Percentiles rank a stretch among this genome's conserved stretches.
Evolutionary conservation across 495 filamentous ascomycete genomes (phyloP).

Genomic region (Chaetomium fimeti): DNA sequence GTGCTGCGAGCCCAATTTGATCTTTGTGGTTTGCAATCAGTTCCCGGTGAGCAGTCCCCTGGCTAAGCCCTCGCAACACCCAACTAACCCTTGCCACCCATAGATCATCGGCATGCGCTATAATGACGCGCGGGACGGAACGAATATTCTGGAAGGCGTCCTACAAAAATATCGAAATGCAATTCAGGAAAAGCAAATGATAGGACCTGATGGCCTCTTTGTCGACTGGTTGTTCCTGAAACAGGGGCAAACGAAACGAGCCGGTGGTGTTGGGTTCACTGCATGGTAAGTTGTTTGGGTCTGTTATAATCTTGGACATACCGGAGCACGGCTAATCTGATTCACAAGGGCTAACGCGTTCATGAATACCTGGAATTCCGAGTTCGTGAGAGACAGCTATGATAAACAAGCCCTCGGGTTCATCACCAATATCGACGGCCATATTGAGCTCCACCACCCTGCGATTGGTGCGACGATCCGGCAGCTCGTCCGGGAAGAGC

Average conservation of each 20-base stretch:
- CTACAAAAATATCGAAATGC: neutral
- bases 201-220: neutral
- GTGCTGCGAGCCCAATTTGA: neutral
- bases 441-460: neutral
- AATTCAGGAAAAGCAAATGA: neutral
- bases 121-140: neutral
- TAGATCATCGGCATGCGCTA: neutral
- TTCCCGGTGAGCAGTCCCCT: neutral
- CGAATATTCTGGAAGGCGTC: neutral
- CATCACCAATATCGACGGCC: neutral
- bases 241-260: neutral
- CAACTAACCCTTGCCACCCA: neutral
- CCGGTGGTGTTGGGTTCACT: neutral
- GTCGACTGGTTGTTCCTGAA: neutral
- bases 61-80: too few relatives aligned
- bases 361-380: neutral
- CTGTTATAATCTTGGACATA: neutral
- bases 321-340: neutral
- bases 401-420: neutral
- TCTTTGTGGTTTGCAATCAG: slow-evolving; percentile 1
- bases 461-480: neutral
- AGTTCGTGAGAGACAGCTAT: neutral
- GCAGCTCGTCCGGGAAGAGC: neutral
- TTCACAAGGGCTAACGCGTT: neutral
- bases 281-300: neutral